Base-by-base conservation (phyloP, 1,284 basidiomycete species). In the Cutaneotrichosporon cyanovorans region DNA sequence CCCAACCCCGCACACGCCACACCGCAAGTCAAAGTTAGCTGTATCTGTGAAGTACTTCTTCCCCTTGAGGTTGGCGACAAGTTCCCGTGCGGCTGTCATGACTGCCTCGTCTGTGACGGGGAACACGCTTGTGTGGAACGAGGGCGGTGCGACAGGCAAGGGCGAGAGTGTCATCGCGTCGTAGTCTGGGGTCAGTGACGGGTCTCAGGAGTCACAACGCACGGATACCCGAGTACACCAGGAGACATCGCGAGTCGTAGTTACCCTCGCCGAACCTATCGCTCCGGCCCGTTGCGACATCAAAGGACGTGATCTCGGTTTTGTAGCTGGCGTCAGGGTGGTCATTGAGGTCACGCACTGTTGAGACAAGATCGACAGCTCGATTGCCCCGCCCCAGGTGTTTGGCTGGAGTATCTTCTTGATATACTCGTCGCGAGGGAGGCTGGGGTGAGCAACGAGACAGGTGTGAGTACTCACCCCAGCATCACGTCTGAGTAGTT, bases 381-480 rank as follows among this genome's bases (percentile, higher is more conserved):
- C 87, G 62, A 95, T 93, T 2, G 91, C 91, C 14, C 91, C 92
- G 36, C 91, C 91, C 91, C 91, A 96, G 0, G 85, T 81, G 1
- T 79, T 73, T 1, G 85, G 80, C 40, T 83, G 83, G 36, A 81
- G 74, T 51, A 96, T 95, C 5, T 83, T 84, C 5, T 75, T 59
- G 56, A 90, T 85, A 66, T 96, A 96, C 39, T 80, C 76, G 14
- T 82, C 77, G 6, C 82, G 80, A 4, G 84, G 73, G 62, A 81
- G 81, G 10, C 89, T 83, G 53, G 44, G 18, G n/a, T 42, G 30
- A 34, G 18, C 28, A 4, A 11, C 19, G 8, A 5, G 10, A 39
- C 23, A 25, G n/a, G 23, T 15, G 31, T 30, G 21, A 9, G 33
- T 0, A 68, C 76, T 46, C 66, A 85, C 87, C 87, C 89, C 0